Base-by-base conservation (phyloP, 2,329 filamentous ascomycete species). In the Byssochlamys sp. region DNA sequence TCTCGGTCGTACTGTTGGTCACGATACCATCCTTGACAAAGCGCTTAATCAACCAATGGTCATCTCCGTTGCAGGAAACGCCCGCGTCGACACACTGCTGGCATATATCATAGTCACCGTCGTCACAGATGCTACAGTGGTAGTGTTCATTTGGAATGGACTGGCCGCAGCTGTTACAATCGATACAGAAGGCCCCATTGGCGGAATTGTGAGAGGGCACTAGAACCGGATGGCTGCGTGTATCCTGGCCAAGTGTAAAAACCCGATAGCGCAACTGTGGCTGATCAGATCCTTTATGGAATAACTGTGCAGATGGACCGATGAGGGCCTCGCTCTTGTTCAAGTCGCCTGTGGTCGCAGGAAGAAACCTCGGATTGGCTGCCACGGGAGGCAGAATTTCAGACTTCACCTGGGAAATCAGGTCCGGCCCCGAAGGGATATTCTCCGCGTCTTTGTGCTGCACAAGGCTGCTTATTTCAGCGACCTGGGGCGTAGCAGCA, bases 31-130 rank as follows among this genome's bases (percentile, higher is more conserved):
- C 82, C 67, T 86, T 81, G 61, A 96, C 84, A 61, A 84, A 85
- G 58, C 94, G 87, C 83, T 95, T 96, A 73, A 97, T 92, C 74
- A 99, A 80, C 91, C 91, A 96, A 76, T 99, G 94, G 61, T 84
- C 82, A 29, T 86, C 82, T 58, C 86, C 86, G 61, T 85, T 82
- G 78, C 95, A 99, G 48, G 88, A 83, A 58, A 88, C 80, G 61
- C 91, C 91, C 49, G 80, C 77, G 54, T 85, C 81, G 53, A 96
- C 84, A 67, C 94, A 99, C 4, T 78, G 73, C 62, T 85, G 81
- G 79, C 95, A 99, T 29, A 99, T 83, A 69, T 99, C 94, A 67
- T 91, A 99, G 72, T 99, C 94, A 48, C 92, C 94, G 58, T 88
- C 84, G 62, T 97, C 90, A 70, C 94, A 99, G 58, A 88, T 89